Evolutionary conservation across 352 stramenopile species (phyloP), one percentile per base, ranked within the genome.

Genomic region (Pythium grandisporangium): DNA sequence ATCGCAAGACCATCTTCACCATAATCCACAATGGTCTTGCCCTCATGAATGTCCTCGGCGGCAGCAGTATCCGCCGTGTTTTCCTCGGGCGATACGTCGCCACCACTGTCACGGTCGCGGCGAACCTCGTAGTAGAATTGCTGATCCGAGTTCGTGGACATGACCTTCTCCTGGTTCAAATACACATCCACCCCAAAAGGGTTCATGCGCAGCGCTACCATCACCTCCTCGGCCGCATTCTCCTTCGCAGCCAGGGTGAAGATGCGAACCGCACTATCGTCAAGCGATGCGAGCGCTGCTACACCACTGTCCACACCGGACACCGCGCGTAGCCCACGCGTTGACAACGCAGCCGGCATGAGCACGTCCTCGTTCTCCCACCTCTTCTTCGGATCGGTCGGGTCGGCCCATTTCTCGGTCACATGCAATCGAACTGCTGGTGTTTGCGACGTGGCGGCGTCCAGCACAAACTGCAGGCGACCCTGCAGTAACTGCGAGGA

Each of bases 1-100:
- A 98, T 98, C 12, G 95, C 95, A 2, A 98, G 66, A 30, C 95
- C 95, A 64, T 98, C 95, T 61, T 99, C 95, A 55, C 94, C 96
- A 48, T 99, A 99, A 51, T 97, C 95, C 2, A 95, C 87, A 43
- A 98, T 91, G 53, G 96, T 82, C 55, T 96, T 96, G 14, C 87
- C 91, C 10, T 78, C 66, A 36, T 96, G 85, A 17, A 84, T 67
- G 48, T 96, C 77, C 4, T 65, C 52, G 21, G 57, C 46, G 44
- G 51, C 58, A 6, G 62, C 46, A 7, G 68, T 47, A 14, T 55
- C 48, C 4, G 44, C 50, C 10, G 55, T 51, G 0, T 64, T 57
- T 7, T 49, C 52, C 13, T 7, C 26, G 4, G 42, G 45, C 5
- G 39, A 42, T n/a, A n/a, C n/a, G n/a, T n/a, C n/a, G n/a, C n/a